phyloP scores from a whole-genome alignment of 2,329 filamentous ascomycete genomes.

The Claviceps sp. region DNA sequence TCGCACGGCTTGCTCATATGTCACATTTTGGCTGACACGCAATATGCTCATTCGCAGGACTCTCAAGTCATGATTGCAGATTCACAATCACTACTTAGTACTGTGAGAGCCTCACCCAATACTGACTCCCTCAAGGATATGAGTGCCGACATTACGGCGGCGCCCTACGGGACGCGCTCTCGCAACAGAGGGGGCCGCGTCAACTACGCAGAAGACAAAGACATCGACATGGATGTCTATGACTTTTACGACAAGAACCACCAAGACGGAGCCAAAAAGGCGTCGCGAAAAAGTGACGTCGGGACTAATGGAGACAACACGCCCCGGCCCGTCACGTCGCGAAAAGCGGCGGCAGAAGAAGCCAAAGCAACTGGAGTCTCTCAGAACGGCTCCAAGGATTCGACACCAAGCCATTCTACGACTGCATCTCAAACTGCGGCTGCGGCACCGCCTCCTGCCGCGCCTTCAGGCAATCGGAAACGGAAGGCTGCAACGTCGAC shows the following conservation, averaged over 20 bases:
- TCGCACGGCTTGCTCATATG: background rate
- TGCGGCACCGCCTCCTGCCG: conserved; percentile 34
- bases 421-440: conserved; percentile 25
- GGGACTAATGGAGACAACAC: conserved; percentile 23
- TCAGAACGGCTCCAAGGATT: conserved; percentile 25
- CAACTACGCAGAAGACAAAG: conserved; percentile 92
- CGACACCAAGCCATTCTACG: conserved; percentile 1
- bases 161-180: conserved; percentile 83
- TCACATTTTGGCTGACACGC: background rate
- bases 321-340: conserved; percentile 22
- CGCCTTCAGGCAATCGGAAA: conserved; percentile 54
- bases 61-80: conserved; percentile 21
- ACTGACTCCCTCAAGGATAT: conserved; percentile 37
- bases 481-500: conserved; percentile 54
- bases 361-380: conserved; percentile 19
- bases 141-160: conserved; percentile 35
- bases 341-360: conserved; percentile 29
- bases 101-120: conserved; percentile 35
- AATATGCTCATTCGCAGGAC: conserved; percentile 15
- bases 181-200: conserved; percentile 76
- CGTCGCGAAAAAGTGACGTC: conserved; percentile 32
- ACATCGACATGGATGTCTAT: conserved; percentile 75
- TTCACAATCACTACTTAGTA: conserved; percentile 19
- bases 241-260: conserved; percentile 52
- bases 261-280: conserved; percentile 40